Conservation (phyloP, 2,329 filamentous ascomycete genomes). For the Podosphaera aphanis region DNA sequence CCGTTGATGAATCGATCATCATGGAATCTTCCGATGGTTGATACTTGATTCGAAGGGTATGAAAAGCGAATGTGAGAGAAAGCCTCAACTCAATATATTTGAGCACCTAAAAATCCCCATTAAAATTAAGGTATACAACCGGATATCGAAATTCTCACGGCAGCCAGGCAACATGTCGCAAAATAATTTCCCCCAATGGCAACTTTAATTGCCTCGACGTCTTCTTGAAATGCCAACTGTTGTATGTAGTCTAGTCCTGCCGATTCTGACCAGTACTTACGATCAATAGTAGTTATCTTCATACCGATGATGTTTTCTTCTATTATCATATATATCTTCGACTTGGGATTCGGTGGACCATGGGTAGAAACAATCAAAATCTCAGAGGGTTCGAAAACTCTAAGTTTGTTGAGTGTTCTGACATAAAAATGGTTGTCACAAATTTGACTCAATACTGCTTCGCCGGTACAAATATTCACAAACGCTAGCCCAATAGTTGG, state of each 20-base stretch:
- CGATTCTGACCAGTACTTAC: slow-evolving; percentile 64
- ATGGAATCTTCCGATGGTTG: slow-evolving; percentile 77
- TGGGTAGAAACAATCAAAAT: slow-evolving; percentile 56
- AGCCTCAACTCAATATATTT: slow-evolving; percentile 57
- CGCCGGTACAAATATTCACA: slow-evolving; percentile 64
- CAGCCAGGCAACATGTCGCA: slow-evolving; percentile 63
- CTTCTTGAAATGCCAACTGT: slow-evolving; percentile 54
- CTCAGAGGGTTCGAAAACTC: slow-evolving; percentile 54
- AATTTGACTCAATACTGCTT: slow-evolving; percentile 71
- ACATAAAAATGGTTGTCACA: slow-evolving; percentile 84
- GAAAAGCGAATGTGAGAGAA: slow-evolving; percentile 43
- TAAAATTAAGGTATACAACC: slow-evolving; percentile 1
- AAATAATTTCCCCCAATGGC: slow-evolving; percentile 67
- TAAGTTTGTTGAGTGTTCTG: slow-evolving; percentile 66
- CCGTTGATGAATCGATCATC: slow-evolving; percentile 83
- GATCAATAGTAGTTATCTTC: slow-evolving; percentile 40
- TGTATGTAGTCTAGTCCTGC: slow-evolving; percentile 57
- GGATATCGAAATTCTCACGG: slow-evolving; percentile 29
- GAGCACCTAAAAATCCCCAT: slow-evolving; percentile 32
- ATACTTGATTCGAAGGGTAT: slow-evolving; percentile 68
- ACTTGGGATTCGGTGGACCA: slow-evolving; percentile 39
- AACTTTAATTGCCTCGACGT: slow-evolving; percentile 60
- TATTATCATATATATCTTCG: slow-evolving; percentile 51
- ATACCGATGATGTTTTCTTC: slow-evolving; percentile 45
- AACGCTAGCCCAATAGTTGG: slow-evolving; percentile 71